phyloP scores from a whole-genome alignment of 306 rosid genomes.

The Dalbergia cultrata region DNA sequence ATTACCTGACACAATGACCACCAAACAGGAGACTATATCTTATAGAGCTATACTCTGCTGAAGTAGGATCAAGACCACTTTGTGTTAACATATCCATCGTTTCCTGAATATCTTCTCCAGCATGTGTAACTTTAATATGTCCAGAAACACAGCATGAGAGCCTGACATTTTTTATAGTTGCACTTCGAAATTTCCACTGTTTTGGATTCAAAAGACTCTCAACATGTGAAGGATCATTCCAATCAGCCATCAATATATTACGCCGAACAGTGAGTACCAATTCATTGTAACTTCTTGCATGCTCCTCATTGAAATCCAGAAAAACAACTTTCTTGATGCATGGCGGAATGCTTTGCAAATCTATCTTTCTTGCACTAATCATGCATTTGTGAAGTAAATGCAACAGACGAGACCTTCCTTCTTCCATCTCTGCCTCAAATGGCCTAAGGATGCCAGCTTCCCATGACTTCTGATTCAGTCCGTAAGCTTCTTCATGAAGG shows the following conservation, averaged over 20 bases:
- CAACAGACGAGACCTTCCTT: slow-evolving; percentile 86
- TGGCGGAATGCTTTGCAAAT: slow-evolving; percentile 85
- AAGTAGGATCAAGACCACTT: slow-evolving; percentile 71
- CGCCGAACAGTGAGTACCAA: slow-evolving; percentile 91
- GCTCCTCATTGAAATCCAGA: slow-evolving; percentile 82
- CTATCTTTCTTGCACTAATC: slow-evolving; percentile 92
- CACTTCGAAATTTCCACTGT: slow-evolving; percentile 89
- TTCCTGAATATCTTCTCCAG: slow-evolving; percentile 98
- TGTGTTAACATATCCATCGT: slow-evolving; percentile 89
- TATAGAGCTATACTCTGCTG: slow-evolving; percentile 79
- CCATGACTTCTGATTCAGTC: slow-evolving; percentile 90
- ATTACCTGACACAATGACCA: slow-evolving; percentile 84
- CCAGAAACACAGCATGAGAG: slow-evolving; percentile 98
- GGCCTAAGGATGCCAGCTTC: slow-evolving; percentile 95
- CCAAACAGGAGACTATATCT: slow-evolving; percentile 77
- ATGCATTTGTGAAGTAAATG: slow-evolving; percentile 81
- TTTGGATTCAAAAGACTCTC: slow-evolving; percentile 94
- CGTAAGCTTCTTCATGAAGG: slow-evolving; percentile 96
- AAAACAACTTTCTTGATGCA: slow-evolving; percentile 78
- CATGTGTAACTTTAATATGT: slow-evolving; percentile 94
- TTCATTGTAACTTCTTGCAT: slow-evolving; percentile 93
- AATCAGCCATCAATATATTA: slow-evolving; percentile 95
- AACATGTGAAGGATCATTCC: slow-evolving; percentile 96
- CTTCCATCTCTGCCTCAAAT: slow-evolving; percentile 98
- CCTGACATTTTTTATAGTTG: slow-evolving; percentile 83